Evolutionary conservation across 176 grass and related monocot species (phyloP).

Genomic region (Eremochloa ophiuroides): DNA sequence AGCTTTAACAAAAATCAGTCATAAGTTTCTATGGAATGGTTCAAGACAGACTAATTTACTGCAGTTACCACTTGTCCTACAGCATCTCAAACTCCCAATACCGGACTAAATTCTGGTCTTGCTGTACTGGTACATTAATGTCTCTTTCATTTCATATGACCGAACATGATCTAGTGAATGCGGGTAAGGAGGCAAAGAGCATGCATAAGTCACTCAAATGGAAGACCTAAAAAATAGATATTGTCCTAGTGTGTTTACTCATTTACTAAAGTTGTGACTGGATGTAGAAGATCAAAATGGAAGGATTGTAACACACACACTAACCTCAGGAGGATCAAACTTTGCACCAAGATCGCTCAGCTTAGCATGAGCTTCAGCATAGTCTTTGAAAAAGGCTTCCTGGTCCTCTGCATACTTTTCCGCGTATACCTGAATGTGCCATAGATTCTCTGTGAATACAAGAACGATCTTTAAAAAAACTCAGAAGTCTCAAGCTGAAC

Average conservation of each 20-base stretch:
- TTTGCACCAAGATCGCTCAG: constrained; percentile 83
- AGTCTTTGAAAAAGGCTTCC: constrained; percentile 87
- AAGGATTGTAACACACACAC: neutral
- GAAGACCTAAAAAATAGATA: neutral
- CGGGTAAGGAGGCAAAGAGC: neutral
- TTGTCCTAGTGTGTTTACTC: neutral
- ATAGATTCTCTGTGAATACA: neutral
- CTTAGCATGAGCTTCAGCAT: constrained; percentile 96
- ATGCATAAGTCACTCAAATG: neutral
- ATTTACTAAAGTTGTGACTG: neutral
- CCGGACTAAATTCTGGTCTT: neutral
- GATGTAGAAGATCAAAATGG: neutral
- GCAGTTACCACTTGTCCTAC: neutral
- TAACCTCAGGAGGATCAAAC: constrained; percentile 89
- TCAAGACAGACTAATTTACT: neutral
- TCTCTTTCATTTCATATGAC: constrained; percentile 7
- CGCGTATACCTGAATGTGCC: constrained; percentile 55
- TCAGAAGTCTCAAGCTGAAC: neutral
- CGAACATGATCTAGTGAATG: neutral
- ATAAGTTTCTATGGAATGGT: neutral
- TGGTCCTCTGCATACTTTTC: constrained; percentile 83
- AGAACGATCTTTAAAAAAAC: neutral
- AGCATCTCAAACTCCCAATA: neutral
- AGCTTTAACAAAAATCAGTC: neutral
- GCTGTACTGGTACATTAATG: neutral